Evolutionary conservation across 768 basidiomycete species (phyloP).

Genomic region (Solioccasus polychromus): DNA sequence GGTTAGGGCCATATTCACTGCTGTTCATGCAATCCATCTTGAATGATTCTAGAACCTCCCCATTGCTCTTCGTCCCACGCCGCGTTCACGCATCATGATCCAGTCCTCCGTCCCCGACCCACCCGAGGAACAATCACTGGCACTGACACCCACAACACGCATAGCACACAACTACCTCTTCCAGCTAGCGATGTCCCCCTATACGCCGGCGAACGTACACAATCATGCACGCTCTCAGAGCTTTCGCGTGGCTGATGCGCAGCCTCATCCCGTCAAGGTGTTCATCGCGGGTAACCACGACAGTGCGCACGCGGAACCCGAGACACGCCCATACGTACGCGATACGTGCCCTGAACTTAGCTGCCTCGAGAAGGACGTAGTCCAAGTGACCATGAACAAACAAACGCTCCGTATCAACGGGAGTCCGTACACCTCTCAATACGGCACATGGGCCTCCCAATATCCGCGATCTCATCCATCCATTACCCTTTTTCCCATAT

Average conservation of each 20-base stretch:
- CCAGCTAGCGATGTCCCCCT: conserved; percentile 41
- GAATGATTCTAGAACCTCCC: conserved; percentile 11
- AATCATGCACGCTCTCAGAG: conserved; percentile 34
- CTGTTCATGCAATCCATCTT: too few relatives aligned
- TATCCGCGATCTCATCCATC: conserved; percentile 8
- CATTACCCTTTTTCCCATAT: not conserved
- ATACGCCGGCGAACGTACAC: conserved; percentile 41
- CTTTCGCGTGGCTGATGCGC: conserved; percentile 34
- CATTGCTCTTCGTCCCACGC: conserved; percentile 10
- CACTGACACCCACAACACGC: conserved; percentile 40
- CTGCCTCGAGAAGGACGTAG: conserved; percentile 38
- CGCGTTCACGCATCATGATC: conserved; percentile 15
- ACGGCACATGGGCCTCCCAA: conserved; percentile 23
- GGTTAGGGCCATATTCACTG: too few relatives aligned
- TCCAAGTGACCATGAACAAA: conserved; percentile 27
- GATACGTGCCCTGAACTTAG: conserved; percentile 27
- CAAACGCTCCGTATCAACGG: conserved; percentile 36
- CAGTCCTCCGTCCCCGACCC: not conserved
- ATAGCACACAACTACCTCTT: conserved; percentile 23
- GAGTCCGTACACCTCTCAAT: conserved; percentile 37
- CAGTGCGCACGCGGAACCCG: conserved; percentile 19
- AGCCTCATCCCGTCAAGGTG: conserved; percentile 39
- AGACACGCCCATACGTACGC: conserved; percentile 13
- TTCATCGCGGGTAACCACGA: conserved; percentile 48
- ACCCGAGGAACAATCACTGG: not conserved